phyloP scores from a whole-genome alignment of 192 early-diverging fungal genomes.

The Coemansia umbellata region DNA sequence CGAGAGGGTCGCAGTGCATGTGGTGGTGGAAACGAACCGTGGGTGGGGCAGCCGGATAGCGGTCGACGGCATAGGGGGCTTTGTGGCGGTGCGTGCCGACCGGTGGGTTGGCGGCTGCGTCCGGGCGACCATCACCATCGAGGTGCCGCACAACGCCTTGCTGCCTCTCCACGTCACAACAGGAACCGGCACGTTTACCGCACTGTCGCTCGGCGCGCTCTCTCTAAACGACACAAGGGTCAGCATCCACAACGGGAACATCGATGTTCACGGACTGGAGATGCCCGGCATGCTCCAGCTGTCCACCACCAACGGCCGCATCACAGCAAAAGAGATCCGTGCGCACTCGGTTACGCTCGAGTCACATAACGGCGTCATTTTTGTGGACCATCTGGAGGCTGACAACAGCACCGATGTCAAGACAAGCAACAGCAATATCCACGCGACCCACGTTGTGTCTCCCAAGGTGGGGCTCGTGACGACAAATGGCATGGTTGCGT shows the following conservation, averaged over 20 bases:
- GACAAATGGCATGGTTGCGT: conserved; percentile 6
- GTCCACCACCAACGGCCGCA: conserved; percentile 11
- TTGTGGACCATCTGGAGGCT: neutral
- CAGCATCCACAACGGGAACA: conserved; percentile 6
- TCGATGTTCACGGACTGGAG: conserved; percentile 5
- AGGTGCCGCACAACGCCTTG: neutral
- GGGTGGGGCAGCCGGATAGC: conserved; percentile 6
- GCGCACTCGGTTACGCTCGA: neutral
- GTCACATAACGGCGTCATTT: conserved; percentile 10
- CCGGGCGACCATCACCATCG: conserved; percentile 16
- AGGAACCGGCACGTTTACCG: conserved; percentile 3
- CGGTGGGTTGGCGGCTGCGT: conserved; percentile 31
- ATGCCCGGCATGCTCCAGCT: conserved; percentile 2
- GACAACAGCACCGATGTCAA: neutral
- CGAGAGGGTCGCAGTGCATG: conserved; percentile 7
- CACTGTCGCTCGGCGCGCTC: conserved; percentile 12
- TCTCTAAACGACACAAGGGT: conserved; percentile 1
- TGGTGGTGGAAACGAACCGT: conserved; percentile 21
- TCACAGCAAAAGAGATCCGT: conserved; percentile 11
- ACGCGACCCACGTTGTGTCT: neutral
- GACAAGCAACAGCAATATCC: conserved; percentile 8
- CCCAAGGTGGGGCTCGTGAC: neutral
- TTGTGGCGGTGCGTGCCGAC: conserved; percentile 1
- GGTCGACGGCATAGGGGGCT: neutral
- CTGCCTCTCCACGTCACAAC: conserved; percentile 5